Conservation (phyloP, 176 grass and related monocot genomes). For the Luzula sylvatica region DNA sequence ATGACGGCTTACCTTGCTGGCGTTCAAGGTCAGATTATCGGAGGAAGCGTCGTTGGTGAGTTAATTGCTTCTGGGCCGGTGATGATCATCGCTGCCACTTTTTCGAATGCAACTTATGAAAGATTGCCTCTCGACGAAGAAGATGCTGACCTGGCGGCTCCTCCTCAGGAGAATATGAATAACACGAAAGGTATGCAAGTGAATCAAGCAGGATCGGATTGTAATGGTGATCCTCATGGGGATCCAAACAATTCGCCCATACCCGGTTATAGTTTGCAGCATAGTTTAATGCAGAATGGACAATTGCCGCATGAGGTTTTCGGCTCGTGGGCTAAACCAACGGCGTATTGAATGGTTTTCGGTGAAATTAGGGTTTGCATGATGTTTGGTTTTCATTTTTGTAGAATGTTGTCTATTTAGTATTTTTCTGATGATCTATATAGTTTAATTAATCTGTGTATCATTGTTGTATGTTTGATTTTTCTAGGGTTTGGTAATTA, state of each 20-base stretch:
- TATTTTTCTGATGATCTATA: constrained; percentile 18
- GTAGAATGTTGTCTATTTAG: constrained; percentile 21
- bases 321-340: constrained; percentile 52
- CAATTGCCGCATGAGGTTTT: constrained; percentile 55
- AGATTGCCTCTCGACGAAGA: constrained; percentile 67
- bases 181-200: not conserved
- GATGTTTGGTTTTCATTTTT: constrained; percentile 13
- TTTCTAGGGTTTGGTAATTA: no score
- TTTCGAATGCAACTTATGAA: constrained; percentile 82
- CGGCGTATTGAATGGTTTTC: constrained; percentile 5
- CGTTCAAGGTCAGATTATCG: constrained; percentile 71
- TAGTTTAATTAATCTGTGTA: constrained; percentile 19
- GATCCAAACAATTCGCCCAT: not conserved
- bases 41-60: constrained; percentile 75
- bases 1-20: constrained; percentile 76
- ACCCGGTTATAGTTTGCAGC: constrained; percentile 29
- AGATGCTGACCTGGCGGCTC: constrained; percentile 19
- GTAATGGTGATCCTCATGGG: not conserved
- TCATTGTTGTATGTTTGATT: constrained; percentile 17
- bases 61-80: constrained; percentile 70
- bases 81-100: constrained; percentile 91
- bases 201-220: constrained; percentile 29
- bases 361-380: constrained; percentile 13
- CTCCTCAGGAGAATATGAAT: constrained; percentile 22
- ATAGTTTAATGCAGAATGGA: constrained; percentile 22